These are phyloP conservation scores for Rhizopus sp. DNA, from an alignment of 371 early-diverging fungal species.

Conservation along the genomic window DNA sequence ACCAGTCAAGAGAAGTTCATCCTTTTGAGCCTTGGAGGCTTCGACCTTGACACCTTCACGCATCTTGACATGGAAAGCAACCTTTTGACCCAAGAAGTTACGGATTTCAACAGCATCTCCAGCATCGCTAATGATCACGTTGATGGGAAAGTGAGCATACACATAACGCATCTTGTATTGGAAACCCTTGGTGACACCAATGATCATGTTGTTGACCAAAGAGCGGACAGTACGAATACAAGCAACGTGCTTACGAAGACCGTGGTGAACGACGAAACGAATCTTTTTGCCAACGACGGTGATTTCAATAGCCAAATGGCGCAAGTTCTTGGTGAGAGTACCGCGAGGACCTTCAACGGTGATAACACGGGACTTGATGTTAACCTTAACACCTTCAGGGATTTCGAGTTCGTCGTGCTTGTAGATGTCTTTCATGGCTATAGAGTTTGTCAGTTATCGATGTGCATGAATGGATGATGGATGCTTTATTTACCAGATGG, in stretches of 20 bases:
- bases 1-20: slow-evolving; percentile 95
- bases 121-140: slow-evolving; percentile 88
- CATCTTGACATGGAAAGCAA: slow-evolving; percentile 88
- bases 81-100: slow-evolving; percentile 99
- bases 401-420: slow-evolving; percentile 82
- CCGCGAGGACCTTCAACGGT: slow-evolving; percentile 91
- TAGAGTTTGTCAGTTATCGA: not conserved
- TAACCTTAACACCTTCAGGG: slow-evolving; percentile 77
- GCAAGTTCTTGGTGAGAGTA: slow-evolving; percentile 86
- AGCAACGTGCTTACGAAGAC: slow-evolving; percentile 96
- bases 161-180: slow-evolving; percentile 99
- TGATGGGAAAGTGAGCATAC: slow-evolving; percentile 99
- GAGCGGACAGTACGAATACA: slow-evolving; percentile 98
- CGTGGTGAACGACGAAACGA: slow-evolving; percentile 95
- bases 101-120: slow-evolving; percentile 94
- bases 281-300: slow-evolving; percentile 53
- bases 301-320: slow-evolving; percentile 95
- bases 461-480: not conserved
- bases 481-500: not conserved
- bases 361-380: slow-evolving; percentile 78
- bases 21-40: slow-evolving; percentile 90
- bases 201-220: slow-evolving; percentile 97
- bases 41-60: slow-evolving; percentile 90
- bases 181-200: slow-evolving; percentile 99
- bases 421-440: slow-evolving; percentile 81